Conservation (phyloP, 371 early-diverging fungal species). For the Mucor lusitanicus region DNA sequence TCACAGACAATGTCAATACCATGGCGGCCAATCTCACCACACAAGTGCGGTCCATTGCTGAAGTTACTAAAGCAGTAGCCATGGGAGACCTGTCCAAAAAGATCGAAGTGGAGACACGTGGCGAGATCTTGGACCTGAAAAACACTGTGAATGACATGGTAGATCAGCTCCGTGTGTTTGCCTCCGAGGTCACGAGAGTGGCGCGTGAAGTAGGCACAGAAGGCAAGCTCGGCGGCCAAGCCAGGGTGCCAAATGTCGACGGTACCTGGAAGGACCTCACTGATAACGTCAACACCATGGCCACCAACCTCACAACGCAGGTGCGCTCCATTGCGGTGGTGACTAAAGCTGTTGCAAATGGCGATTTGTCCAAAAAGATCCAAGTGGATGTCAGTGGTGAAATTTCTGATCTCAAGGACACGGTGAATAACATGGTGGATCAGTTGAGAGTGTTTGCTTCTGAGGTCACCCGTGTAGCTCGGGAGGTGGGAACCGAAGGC, state of each 20-base stretch:
- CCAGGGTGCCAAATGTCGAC: too few relatives aligned
- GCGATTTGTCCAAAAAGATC: slow-evolving; percentile 7
- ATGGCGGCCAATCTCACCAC: slow-evolving; percentile 64
- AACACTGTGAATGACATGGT: slow-evolving; percentile 50
- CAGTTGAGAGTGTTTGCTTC: too few relatives aligned
- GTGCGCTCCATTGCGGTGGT: too few relatives aligned
- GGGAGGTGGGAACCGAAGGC: too few relatives aligned
- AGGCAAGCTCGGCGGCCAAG: too few relatives aligned
- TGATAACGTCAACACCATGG: slow-evolving; percentile 30
- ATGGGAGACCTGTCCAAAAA: slow-evolving; percentile 52
- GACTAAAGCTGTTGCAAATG: slow-evolving; percentile 40
- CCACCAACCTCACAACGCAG: too few relatives aligned
- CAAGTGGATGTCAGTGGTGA: slow-evolving; percentile 46
- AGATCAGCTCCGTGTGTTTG: slow-evolving; percentile 40
- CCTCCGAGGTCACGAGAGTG: slow-evolving; percentile 47
- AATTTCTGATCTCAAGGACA: too few relatives aligned
- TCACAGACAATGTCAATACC: slow-evolving; percentile 64
- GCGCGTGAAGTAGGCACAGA: too few relatives aligned
- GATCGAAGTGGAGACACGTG: slow-evolving; percentile 22
- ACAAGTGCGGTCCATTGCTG: slow-evolving; percentile 55
- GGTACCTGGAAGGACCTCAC: too few relatives aligned
- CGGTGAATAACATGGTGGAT: too few relatives aligned
- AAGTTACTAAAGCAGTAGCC: slow-evolving; percentile 46
- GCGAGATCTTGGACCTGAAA: slow-evolving; percentile 39
- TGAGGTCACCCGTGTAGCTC: too few relatives aligned